Conservation (phyloP, 1,139 yeast species). For the Candida glucosophila region DNA sequence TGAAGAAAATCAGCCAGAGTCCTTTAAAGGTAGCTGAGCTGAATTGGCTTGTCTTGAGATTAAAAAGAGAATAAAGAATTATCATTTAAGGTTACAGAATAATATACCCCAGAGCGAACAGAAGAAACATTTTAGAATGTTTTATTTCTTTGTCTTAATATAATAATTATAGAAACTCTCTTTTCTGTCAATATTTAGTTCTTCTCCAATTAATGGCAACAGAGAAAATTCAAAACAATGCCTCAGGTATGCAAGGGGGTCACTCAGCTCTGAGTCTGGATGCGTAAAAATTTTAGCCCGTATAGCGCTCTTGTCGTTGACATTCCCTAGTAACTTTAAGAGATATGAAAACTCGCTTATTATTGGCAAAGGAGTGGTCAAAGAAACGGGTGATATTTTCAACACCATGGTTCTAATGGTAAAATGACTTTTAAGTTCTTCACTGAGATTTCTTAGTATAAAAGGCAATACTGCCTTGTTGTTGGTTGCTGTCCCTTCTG, state of each 20-base stretch:
- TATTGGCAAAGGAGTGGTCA: slow-evolving; percentile 27
- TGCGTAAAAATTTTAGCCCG: slow-evolving; percentile 19
- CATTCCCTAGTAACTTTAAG: slow-evolving; percentile 17
- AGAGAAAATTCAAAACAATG: no score
- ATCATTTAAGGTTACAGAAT: no score
- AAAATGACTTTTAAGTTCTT: slow-evolving; percentile 6
- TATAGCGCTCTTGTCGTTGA: slow-evolving; percentile 11
- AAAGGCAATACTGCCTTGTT: slow-evolving; percentile 53
- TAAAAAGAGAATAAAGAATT: no score
- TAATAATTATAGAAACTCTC: slow-evolving; percentile 27
- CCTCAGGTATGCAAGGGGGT: no score
- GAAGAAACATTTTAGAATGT: neutral
- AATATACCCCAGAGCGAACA: no score
- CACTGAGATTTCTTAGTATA: slow-evolving; percentile 10
- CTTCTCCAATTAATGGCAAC: slow-evolving; percentile 19
- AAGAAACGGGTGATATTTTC: slow-evolving; percentile 28
- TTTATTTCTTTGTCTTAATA: slow-evolving; percentile 11
- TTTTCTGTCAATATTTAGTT: slow-evolving; percentile 21
- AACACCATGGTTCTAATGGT: slow-evolving; percentile 36
- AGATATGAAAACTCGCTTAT: slow-evolving; percentile 14
- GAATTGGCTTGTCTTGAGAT: no score
- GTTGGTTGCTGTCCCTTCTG: slow-evolving; percentile 67
- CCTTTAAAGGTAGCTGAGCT: no score
- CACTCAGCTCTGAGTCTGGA: slow-evolving; percentile 1
- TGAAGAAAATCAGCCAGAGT: no score